Conservation (phyloP, 495 filamentous ascomycete genomes). For the Penicillium angulare region DNA sequence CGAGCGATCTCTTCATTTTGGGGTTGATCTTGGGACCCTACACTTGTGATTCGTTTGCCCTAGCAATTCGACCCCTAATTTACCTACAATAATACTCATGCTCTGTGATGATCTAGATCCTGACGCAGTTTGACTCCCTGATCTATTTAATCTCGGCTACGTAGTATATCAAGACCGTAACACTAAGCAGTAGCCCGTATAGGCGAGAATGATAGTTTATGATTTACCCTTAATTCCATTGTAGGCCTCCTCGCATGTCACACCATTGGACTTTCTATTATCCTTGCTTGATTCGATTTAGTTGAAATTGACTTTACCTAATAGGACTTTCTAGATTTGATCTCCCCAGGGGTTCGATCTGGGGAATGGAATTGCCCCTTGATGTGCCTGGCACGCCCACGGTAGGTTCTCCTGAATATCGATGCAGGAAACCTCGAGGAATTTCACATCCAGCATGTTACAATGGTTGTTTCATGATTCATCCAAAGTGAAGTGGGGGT, state of each 20-base stretch:
- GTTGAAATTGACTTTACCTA: conserved; percentile 11
- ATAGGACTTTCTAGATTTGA: neutral
- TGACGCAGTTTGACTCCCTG: conserved; percentile 3
- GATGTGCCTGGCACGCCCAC: conserved; percentile 9
- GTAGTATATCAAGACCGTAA: too few species aligned
- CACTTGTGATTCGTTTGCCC: conserved; percentile 5
- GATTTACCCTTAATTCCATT: neutral
- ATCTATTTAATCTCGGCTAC: too few species aligned
- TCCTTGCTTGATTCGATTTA: conserved; percentile 45
- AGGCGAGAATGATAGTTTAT: neutral
- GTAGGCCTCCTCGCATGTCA: conserved; percentile 31
- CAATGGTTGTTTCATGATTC: conserved; percentile 22
- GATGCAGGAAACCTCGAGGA: conserved; percentile 10
- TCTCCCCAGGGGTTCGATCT: neutral
- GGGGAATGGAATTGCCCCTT: conserved; percentile 15
- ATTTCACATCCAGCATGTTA: neutral
- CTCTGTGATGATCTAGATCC: neutral
- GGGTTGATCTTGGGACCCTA: conserved; percentile 6
- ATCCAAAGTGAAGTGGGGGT: conserved; percentile 7
- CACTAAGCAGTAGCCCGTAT: neutral
- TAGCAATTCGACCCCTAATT: neutral
- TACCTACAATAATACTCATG: neutral
- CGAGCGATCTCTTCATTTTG: conserved; percentile 30
- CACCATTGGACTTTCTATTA: conserved; percentile 17
- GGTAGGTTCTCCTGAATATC: conserved; percentile 27